phyloP scores from a whole-genome alignment of 2,329 filamentous ascomycete genomes.

The Chrysoporthe deuterocubensis region DNA sequence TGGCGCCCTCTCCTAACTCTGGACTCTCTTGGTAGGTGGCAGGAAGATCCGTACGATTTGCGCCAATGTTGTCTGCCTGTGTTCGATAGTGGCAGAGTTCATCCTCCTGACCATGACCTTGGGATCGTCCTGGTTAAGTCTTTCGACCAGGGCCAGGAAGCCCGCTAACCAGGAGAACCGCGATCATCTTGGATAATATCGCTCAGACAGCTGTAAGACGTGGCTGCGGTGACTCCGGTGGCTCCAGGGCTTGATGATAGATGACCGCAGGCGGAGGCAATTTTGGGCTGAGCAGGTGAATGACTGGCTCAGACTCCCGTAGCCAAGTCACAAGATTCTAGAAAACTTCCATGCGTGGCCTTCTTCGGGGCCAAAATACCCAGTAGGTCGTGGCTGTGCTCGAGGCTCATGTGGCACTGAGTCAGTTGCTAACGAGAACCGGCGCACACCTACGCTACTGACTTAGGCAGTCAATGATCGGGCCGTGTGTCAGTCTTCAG shows the following conservation, averaged over 20 bases:
- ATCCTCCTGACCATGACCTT: background rate
- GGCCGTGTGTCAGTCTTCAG: background rate
- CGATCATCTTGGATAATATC: background rate
- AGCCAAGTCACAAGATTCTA: constrained; percentile 12
- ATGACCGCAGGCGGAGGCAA: background rate
- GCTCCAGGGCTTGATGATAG: background rate
- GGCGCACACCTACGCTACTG: background rate
- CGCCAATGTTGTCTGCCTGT: background rate
- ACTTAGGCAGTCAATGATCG: background rate
- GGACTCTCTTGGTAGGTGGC: background rate
- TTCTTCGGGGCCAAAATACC: background rate
- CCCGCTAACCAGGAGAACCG: background rate
- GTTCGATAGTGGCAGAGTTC: background rate
- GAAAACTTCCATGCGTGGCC: constrained; percentile 17
- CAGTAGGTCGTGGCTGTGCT: background rate
- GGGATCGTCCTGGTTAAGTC: background rate
- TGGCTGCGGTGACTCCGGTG: background rate
- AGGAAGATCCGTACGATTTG: background rate
- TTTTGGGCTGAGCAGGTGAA: background rate
- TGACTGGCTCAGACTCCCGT: background rate
- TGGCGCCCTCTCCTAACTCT: background rate
- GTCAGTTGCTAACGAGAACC: too few relatives aligned
- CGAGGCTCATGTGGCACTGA: background rate
- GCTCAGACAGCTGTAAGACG: background rate
- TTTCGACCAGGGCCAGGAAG: background rate